phyloP scores from a whole-genome alignment of 2,329 filamentous ascomycete species.

The Calonectria henricotiae region DNA sequence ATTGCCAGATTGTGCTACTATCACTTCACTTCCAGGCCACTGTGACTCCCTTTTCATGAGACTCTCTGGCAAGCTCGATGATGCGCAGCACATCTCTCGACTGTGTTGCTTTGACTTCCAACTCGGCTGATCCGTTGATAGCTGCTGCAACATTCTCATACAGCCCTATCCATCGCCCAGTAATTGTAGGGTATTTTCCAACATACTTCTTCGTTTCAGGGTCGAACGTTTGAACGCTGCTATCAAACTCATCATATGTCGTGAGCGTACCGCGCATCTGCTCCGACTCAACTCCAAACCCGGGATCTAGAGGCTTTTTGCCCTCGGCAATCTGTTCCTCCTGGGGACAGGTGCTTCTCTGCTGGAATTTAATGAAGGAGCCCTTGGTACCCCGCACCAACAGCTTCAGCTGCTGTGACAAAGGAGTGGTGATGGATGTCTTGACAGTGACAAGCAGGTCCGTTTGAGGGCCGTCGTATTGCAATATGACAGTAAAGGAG shows the following conservation, averaged over 20 bases:
- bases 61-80: slow-evolving; percentile 61
- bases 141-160: slow-evolving; percentile 61
- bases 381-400: slow-evolving; percentile 47
- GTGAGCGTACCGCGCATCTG: slow-evolving; percentile 53
- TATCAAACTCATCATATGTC: slow-evolving; percentile 58
- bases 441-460: slow-evolving; percentile 48
- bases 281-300: slow-evolving; percentile 46
- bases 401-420: slow-evolving; percentile 44
- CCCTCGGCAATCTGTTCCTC: slow-evolving; percentile 45
- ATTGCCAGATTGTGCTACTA: too few relatives aligned
- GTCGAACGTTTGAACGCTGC: slow-evolving; percentile 53
- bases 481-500: slow-evolving; percentile 72
- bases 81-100: slow-evolving; percentile 59
- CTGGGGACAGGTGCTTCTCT: slow-evolving; percentile 56
- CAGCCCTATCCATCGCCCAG: slow-evolving; percentile 59
- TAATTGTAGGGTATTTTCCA: slow-evolving; percentile 59
- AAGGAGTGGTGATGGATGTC: slow-evolving; percentile 40
- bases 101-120: slow-evolving; percentile 60
- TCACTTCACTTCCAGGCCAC: slow-evolving; percentile 49
- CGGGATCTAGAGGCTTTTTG: slow-evolving; percentile 37
- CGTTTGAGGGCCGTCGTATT: slow-evolving; percentile 65
- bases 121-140: slow-evolving; percentile 58
- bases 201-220: slow-evolving; percentile 55
- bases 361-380: slow-evolving; percentile 56
- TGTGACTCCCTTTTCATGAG: slow-evolving; percentile 55